Evolutionary conservation across 352 stramenopile genomes (phyloP).

Genomic region (Globisporangium cylindrosporum): DNA sequence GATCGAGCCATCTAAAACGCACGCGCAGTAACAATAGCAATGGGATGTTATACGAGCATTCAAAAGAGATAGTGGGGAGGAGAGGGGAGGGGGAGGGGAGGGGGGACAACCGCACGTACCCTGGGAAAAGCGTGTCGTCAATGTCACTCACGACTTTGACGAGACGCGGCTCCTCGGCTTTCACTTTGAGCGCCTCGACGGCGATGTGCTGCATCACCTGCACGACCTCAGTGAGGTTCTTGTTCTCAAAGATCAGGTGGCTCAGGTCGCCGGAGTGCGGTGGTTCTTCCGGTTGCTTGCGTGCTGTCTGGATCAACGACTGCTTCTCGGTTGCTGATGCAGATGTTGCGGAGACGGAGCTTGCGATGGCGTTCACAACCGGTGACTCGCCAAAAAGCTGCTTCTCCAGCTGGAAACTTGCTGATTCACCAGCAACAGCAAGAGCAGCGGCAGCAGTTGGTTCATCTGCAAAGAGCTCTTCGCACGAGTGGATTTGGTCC

Average conservation of each 20-base stretch:
- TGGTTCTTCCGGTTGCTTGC: constrained; percentile 24
- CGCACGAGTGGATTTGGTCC: constrained; percentile 71
- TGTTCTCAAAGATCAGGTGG: constrained; percentile 74
- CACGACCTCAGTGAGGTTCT: constrained; percentile 78
- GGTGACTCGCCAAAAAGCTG: neutral
- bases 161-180: constrained; percentile 46
- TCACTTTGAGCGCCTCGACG: constrained; percentile 71
- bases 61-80: neutral
- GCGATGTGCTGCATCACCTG: constrained; percentile 84
- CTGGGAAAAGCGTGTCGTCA: constrained; percentile 79
- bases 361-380: neutral
- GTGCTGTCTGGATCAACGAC: neutral
- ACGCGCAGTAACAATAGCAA: neutral
- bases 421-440: neutral
- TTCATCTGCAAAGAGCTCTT: constrained; percentile 43
- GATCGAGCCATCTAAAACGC: constrained; percentile 51
- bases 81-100: too few relatives aligned
- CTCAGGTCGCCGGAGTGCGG: constrained; percentile 73
- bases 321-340: neutral
- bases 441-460: neutral
- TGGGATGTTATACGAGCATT: neutral
- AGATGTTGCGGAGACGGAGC: neutral
- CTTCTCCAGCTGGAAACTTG: neutral
- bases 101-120: constrained; percentile 19
- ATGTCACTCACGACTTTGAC: constrained; percentile 88